Percentiles rank a stretch among this genome's conserved stretches.
Evolutionary conservation across 2,329 filamentous ascomycete species (phyloP).

Genomic region (Hypocrella siamensis): DNA sequence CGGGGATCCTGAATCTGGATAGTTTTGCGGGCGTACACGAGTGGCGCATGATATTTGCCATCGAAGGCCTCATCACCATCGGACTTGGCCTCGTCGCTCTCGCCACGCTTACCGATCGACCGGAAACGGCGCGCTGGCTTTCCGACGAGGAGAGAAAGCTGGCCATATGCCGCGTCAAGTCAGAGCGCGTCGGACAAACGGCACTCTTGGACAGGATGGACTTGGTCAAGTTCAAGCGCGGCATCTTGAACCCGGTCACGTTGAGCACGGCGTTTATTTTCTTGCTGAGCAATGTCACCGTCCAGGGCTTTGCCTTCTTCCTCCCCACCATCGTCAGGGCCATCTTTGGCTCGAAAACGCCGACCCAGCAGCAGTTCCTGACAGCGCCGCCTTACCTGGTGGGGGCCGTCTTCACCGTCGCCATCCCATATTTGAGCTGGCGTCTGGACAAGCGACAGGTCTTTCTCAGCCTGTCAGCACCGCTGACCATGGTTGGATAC

Average conservation of each 20-base stretch:
- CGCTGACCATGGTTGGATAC: conserved; percentile 53
- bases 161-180: conserved; percentile 51
- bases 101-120: conserved; percentile 51
- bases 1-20: conserved; percentile 45
- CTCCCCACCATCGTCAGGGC: conserved; percentile 51
- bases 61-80: conserved; percentile 46
- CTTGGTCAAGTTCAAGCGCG: conserved; percentile 38
- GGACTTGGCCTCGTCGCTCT: conserved; percentile 44
- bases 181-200: conserved; percentile 46
- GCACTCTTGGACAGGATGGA: conserved; percentile 50
- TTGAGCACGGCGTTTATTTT: conserved; percentile 41
- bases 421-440: conserved; percentile 46
- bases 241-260: conserved; percentile 48
- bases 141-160: conserved; percentile 48
- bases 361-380: conserved; percentile 50
- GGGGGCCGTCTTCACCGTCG: conserved; percentile 49
- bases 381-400: conserved; percentile 58
- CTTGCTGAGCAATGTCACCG: conserved; percentile 52
- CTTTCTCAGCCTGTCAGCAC: conserved; percentile 43
- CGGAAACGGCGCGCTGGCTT: conserved; percentile 52
- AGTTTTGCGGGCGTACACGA: conserved; percentile 37
- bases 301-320: conserved; percentile 57
- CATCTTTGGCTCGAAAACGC: conserved; percentile 42
- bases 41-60: conserved; percentile 58
- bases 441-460: conserved; percentile 41